Conservation (phyloP, 805 yeast species). For the Yarrowia phangngaensis region DNA sequence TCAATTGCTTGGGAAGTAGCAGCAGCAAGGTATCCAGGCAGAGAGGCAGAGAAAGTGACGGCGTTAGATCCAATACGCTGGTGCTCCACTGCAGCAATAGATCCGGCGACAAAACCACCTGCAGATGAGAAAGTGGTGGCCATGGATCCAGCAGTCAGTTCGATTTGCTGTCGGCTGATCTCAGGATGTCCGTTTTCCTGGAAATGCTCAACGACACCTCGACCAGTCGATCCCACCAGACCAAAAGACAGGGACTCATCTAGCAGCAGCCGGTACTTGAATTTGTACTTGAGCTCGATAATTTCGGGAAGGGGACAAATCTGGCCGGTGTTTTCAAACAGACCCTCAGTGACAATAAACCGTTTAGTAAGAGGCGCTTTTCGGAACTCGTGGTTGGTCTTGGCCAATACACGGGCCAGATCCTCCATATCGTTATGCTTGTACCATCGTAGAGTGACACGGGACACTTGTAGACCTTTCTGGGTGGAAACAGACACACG, state of each 20-base stretch:
- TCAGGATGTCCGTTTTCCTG: constrained; percentile 36
- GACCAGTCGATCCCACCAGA: constrained; percentile 76
- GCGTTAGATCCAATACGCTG: constrained; percentile 88
- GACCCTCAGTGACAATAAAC: constrained; percentile 86
- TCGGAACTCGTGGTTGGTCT: constrained; percentile 56
- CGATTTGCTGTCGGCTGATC: constrained; percentile 63
- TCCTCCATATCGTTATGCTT: constrained; percentile 87
- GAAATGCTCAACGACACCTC: constrained; percentile 67
- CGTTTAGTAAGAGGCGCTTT: constrained; percentile 77
- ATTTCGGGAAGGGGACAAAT: constrained; percentile 64
- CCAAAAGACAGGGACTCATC: constrained; percentile 90
- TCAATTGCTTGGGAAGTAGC: constrained; percentile 33
- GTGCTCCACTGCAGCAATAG: constrained; percentile 75
- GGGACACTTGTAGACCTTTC: constrained; percentile 80
- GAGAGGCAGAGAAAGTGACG: constrained; percentile 88
- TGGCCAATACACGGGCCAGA: constrained; percentile 59
- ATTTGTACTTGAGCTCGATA: constrained; percentile 70
- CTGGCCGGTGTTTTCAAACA: constrained; percentile 79
- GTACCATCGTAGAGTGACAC: constrained; percentile 79
- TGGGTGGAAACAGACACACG: constrained; percentile 73
- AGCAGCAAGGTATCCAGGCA: constrained; percentile 83
- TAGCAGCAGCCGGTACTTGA: constrained; percentile 77
- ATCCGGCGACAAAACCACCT: constrained; percentile 94
- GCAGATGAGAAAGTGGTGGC: constrained; percentile 77
- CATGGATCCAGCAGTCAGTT: constrained; percentile 82